phyloP scores from a whole-genome alignment of 495 filamentous ascomycete genomes.

The Tuber borchii region DNA sequence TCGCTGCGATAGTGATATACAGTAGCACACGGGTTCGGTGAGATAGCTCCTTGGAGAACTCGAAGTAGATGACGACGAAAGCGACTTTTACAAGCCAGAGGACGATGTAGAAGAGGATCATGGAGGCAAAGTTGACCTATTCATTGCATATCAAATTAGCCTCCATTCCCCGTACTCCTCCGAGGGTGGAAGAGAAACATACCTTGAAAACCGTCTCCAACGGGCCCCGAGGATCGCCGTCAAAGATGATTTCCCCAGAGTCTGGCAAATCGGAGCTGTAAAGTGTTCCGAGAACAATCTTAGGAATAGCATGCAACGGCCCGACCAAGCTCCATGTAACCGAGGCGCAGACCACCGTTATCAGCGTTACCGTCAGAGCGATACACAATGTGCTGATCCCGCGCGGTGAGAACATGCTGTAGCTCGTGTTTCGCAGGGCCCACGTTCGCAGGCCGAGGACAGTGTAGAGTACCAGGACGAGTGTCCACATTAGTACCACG shows the following conservation, averaged over 20 bases:
- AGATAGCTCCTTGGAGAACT: neutral
- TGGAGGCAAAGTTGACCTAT: neutral
- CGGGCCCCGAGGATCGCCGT: neutral
- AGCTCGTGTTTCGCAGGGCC: neutral
- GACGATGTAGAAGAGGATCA: neutral
- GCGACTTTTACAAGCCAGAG: neutral
- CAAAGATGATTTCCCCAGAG: neutral
- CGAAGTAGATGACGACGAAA: constrained; percentile 1
- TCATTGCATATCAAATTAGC: neutral
- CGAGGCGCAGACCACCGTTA: neutral
- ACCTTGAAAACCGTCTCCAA: neutral
- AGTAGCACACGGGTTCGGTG: neutral
- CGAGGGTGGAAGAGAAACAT: neutral
- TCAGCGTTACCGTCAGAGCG: neutral
- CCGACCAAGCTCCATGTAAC: constrained; percentile 2
- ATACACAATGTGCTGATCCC: neutral
- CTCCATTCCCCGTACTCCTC: neutral
- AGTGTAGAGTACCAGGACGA: neutral
- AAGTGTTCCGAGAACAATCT: neutral
- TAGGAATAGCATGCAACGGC: neutral
- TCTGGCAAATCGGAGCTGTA: neutral
- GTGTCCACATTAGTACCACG: neutral
- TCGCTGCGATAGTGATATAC: neutral
- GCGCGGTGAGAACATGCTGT: neutral
- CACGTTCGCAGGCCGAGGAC: neutral